These are phyloP conservation scores for Neopestalotiopsis sp. DNA, from an alignment of 2,329 filamentous ascomycete genomes.

Conservation along the genomic window DNA sequence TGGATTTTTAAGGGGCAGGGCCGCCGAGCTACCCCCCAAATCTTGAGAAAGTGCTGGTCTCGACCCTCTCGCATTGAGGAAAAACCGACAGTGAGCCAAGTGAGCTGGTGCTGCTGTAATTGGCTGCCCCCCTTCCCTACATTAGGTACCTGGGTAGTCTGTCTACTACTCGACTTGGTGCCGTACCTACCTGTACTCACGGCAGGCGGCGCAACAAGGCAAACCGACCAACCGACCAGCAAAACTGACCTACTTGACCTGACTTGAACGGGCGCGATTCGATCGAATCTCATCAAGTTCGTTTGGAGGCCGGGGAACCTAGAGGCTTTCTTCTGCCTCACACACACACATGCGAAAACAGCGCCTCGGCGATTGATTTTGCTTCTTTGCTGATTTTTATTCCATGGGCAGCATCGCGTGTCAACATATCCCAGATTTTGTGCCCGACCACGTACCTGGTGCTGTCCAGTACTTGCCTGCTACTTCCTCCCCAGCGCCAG, in stretches of 20 bases:
- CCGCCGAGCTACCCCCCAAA: slow-evolving; percentile 11
- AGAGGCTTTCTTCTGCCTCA: not conserved
- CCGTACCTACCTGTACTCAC: not conserved
- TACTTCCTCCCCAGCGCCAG: not conserved
- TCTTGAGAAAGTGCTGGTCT: not conserved
- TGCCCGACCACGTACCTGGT: not conserved
- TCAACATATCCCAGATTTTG: not conserved
- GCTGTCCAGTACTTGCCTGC: not conserved
- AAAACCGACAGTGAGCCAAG: not conserved
- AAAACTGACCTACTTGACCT: not conserved
- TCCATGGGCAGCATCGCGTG: not conserved
- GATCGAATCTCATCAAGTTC: not conserved
- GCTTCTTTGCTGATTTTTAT: not conserved
- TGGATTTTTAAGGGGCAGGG: slow-evolving; percentile 14
- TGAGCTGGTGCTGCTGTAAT: not conserved
- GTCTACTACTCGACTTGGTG: not conserved
- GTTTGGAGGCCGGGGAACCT: not conserved
- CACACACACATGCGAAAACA: not conserved
- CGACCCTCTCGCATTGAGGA: not conserved
- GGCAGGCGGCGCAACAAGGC: not conserved
- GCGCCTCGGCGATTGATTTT: not conserved
- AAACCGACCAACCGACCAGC: no score
- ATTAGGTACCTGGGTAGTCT: not conserved
- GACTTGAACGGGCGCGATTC: not conserved
- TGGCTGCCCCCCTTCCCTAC: not conserved